Percentiles rank a stretch among this genome's conserved stretches.
Evolutionary conservation across 192 early-diverging fungal species (phyloP).

Genomic region (Coemansia sp.): DNA sequence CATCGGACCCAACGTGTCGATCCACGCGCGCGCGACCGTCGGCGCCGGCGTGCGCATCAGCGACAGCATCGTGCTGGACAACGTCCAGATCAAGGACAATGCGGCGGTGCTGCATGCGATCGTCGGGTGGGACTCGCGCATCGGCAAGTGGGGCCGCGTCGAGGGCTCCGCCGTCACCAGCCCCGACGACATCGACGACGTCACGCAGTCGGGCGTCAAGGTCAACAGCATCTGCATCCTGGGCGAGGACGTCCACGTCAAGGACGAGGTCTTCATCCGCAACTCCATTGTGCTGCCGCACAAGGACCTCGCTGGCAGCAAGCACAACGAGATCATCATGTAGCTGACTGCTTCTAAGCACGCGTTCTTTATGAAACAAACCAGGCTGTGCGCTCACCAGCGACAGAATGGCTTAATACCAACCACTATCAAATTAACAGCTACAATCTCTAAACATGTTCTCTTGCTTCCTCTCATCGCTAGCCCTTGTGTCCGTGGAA

Average conservation of each 20-base stretch:
- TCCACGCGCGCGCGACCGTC: constrained; percentile 85
- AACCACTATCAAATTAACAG: too few relatives aligned
- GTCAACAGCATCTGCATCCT: constrained; percentile 89
- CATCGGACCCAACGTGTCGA: constrained; percentile 95
- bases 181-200: constrained; percentile 67
- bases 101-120: constrained; percentile 85
- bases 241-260: constrained; percentile 88
- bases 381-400: too few relatives aligned
- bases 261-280: constrained; percentile 91
- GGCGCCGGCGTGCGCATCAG: constrained; percentile 91
- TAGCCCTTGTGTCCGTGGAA: constrained; percentile 21
- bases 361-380: too few relatives aligned
- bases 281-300: constrained; percentile 98
- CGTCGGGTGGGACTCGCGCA: constrained; percentile 90
- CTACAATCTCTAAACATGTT: too few relatives aligned
- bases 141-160: constrained; percentile 92
- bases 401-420: too few relatives aligned
- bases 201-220: constrained; percentile 87
- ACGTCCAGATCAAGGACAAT: constrained; percentile 87
- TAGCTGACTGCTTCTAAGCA: constrained; percentile 38
- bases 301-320: constrained; percentile 89
- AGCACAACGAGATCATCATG: constrained; percentile 96
- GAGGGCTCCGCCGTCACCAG: constrained; percentile 77
- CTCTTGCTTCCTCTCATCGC: neutral
- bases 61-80: constrained; percentile 92